Evolutionary conservation across 176 grass and related monocot genomes (phyloP), one percentile per base, ranked within the genome.

Genomic region (Avena eriantha): DNA sequence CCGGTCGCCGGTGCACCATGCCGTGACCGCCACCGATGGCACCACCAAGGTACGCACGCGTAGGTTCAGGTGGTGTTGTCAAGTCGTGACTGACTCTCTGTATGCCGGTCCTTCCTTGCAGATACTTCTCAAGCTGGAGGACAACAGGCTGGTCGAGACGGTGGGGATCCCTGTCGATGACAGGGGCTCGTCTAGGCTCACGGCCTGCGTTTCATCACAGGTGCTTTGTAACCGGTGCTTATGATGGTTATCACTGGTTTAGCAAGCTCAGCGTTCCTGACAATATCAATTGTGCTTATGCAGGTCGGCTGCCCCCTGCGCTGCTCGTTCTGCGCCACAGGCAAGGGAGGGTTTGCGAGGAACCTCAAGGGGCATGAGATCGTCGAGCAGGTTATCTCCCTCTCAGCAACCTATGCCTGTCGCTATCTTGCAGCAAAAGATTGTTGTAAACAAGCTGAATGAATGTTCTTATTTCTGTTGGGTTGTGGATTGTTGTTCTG

Each of bases 101-200:
- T 43, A 43, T 77, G 58, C 70, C 61, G 13, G 5, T 75, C 14
- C 3, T 26, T 80, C 36, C 56, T 74, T 82, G 81, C 73, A 98
- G 96, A 94, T 98, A 92, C 92, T 98, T 77, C 86, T 98, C 58
- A 98, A 96, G 89, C 77, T 98, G 86, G 92, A 96, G 82, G 96
- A 98, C 82, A 96, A 91, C 64, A 92, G 96, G 67, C 70, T 98
- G 90, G 79, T 98, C 14, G 96, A 98, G 91, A 96, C 90, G 2
- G 96, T 98, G 54, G 96, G 93, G 59, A 98, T 98, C 87, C 96
- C 93, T 19, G 88, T 92, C 4, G 82, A 96, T 39, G 92, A 89
- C 57, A 91, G 91, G 82, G 88, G 86, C 53, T 82, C 90, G 3
- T 74, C 93, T 51, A 95, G 93, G 7, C 93, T 98, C 58, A 96